Percentiles rank a stretch among this genome's conserved stretches.
phyloP scores from a whole-genome alignment of 164 flowering plant genomes.

The Chimonanthus praecox region DNA sequence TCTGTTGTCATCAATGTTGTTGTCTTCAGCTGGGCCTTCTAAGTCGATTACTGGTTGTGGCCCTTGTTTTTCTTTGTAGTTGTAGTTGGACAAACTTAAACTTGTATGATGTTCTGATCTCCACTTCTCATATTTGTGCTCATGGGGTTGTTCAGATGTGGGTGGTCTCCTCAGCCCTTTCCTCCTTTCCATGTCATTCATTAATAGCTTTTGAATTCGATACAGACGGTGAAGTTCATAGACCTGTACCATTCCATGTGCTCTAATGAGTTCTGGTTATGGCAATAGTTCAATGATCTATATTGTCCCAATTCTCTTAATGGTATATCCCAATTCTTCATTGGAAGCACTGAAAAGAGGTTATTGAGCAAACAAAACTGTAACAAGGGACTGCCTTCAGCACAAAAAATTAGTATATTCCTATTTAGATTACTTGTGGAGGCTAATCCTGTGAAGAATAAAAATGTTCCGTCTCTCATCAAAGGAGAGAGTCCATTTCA shows the following conservation, averaged over 20 bases:
- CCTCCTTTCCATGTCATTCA: constrained; percentile 33
- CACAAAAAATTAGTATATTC: neutral
- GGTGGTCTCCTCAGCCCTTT: neutral
- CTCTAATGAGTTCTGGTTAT: neutral
- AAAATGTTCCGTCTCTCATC: no score
- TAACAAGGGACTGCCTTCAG: neutral
- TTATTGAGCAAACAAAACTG: neutral
- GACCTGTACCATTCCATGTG: constrained; percentile 36
- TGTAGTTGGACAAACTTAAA: constrained; percentile 6
- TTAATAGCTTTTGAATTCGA: constrained; percentile 57
- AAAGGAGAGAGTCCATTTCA: no score
- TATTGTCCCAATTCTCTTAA: neutral
- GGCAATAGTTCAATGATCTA: neutral
- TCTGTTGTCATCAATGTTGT: constrained; percentile 16
- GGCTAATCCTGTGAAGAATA: neutral
- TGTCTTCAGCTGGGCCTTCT: constrained; percentile 44
- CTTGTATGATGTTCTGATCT: constrained; percentile 11
- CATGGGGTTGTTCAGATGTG: neutral
- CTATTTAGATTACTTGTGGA: neutral
- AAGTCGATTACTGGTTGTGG: constrained; percentile 28
- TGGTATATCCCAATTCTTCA: neutral
- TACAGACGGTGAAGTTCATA: constrained; percentile 81
- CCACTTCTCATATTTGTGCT: constrained; percentile 5
- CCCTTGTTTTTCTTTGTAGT: constrained; percentile 10
- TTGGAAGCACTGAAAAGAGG: neutral